Percentiles rank a stretch among this genome's conserved stretches.
Conservation (phyloP, 2,329 filamentous ascomycete species). For the Phaeosphaeria sp. region DNA sequence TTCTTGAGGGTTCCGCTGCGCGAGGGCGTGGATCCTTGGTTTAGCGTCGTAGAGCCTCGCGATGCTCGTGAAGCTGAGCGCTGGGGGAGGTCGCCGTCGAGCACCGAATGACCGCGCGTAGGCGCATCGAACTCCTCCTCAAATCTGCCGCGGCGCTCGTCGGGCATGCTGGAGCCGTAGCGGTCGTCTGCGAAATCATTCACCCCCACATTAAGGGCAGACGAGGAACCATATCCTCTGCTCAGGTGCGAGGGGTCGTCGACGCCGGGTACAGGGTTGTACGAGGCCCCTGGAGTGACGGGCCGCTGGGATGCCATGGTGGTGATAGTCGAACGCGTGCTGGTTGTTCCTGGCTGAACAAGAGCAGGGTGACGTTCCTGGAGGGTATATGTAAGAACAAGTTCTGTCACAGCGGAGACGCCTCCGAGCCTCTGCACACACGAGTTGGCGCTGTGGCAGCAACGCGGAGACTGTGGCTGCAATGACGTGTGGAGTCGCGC, state of each 20-base stretch:
- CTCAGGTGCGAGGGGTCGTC: slow-evolving; percentile 46
- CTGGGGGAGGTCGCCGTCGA: slow-evolving; percentile 63
- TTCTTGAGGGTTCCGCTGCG: slow-evolving; percentile 85
- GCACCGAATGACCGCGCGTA: slow-evolving; percentile 69
- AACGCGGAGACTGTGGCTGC: slow-evolving; percentile 18
- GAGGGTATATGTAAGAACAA: slow-evolving; percentile 11
- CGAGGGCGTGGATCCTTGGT: slow-evolving; percentile 57
- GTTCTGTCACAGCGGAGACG: slow-evolving; percentile 5
- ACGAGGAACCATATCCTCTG: slow-evolving; percentile 41
- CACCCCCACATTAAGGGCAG: slow-evolving; percentile 31
- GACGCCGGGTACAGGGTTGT: slow-evolving; percentile 47
- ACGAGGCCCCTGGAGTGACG: slow-evolving; percentile 36
- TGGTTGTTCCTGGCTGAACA: slow-evolving; percentile 8
- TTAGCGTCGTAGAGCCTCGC: slow-evolving; percentile 19
- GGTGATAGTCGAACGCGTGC: slow-evolving; percentile 1
- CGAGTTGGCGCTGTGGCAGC: slow-evolving; percentile 12
- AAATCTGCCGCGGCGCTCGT: slow-evolving; percentile 59
- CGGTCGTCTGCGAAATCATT: slow-evolving; percentile 48
- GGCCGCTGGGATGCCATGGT: slow-evolving; percentile 37
- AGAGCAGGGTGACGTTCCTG: slow-evolving; percentile 8
- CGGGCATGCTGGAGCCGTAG: slow-evolving; percentile 34
- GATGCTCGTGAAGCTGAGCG: slow-evolving; percentile 66
- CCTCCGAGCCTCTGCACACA: slow-evolving; percentile 10
- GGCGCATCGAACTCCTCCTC: slow-evolving; percentile 75
- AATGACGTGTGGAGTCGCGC: slow-evolving; percentile 25